Evolutionary conservation across 805 yeast species (phyloP).

Genomic region (Lachancea mirantina): DNA sequence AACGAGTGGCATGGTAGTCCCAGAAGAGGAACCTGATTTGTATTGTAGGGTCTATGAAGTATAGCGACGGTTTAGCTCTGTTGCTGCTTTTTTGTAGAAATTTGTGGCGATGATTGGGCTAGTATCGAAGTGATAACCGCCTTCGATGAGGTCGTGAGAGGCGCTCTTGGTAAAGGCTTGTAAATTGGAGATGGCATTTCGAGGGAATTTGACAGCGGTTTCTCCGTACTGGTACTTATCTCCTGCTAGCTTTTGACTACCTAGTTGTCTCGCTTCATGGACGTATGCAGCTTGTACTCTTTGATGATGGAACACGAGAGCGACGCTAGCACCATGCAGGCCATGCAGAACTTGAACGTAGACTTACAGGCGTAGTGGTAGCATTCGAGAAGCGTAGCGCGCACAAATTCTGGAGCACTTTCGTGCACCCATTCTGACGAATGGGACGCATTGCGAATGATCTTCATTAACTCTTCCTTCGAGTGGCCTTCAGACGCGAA

Average conservation of each 20-base stretch:
- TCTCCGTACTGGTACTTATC: background rate
- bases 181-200: too few relatives aligned
- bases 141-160: too few relatives aligned
- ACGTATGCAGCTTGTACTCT: slow-evolving; percentile 52
- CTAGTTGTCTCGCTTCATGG: slow-evolving; percentile 34
- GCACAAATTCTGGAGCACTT: slow-evolving; percentile 48
- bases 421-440: slow-evolving; percentile 47
- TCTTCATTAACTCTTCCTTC: slow-evolving; percentile 32
- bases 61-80: too few relatives aligned
- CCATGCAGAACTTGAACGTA: slow-evolving; percentile 42
- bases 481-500: slow-evolving; percentile 33
- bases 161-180: too few relatives aligned
- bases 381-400: slow-evolving; percentile 39
- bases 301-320: slow-evolving; percentile 42
- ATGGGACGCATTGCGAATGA: slow-evolving; percentile 48
- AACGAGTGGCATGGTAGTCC: too few relatives aligned
- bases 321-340: slow-evolving; percentile 30
- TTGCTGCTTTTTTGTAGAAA: too few relatives aligned
- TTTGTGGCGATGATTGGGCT: too few relatives aligned
- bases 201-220: too few relatives aligned
- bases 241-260: background rate
- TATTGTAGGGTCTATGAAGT: too few relatives aligned
- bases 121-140: too few relatives aligned
- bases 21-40: too few relatives aligned
- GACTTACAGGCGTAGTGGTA: slow-evolving; percentile 48